A percentile compares a stretch with the other conserved stretches of the same genome.
Evolutionary conservation across 345 rosid genomes (phyloP).

Genomic region (Geranium brycei): DNA sequence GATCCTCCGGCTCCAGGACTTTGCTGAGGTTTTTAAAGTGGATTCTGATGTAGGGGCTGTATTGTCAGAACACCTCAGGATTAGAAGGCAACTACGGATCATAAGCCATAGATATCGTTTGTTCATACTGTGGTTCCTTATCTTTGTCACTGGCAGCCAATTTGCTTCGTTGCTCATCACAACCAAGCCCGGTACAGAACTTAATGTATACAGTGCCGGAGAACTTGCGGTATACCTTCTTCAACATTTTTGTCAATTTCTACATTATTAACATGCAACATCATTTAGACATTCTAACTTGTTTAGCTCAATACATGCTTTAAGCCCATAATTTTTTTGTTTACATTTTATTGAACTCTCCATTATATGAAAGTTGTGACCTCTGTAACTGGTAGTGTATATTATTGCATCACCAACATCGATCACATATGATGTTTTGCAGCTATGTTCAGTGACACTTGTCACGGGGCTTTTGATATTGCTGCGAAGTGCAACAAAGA

Average conservation of each 20-base stretch:
- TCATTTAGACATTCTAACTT: neutral
- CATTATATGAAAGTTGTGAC: too few relatives aligned
- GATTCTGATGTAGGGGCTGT: slow-evolving; percentile 69
- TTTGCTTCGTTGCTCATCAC: slow-evolving; percentile 73
- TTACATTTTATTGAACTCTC: too few relatives aligned
- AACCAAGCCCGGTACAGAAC: slow-evolving; percentile 37
- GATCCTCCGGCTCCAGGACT: slow-evolving; percentile 82
- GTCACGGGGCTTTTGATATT: slow-evolving; percentile 51
- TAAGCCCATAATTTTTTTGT: neutral
- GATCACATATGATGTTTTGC: slow-evolving; percentile 8
- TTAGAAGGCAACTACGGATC: slow-evolving; percentile 71
- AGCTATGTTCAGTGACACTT: slow-evolving; percentile 74
- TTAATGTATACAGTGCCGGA: slow-evolving; percentile 58
- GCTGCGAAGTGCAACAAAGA: slow-evolving; percentile 73
- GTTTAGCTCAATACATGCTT: neutral
- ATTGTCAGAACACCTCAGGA: slow-evolving; percentile 73
- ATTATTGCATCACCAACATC: neutral
- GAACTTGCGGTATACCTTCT: slow-evolving; percentile 62
- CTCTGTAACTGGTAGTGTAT: too few relatives aligned
- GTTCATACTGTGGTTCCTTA: slow-evolving; percentile 48
- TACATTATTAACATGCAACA: neutral
- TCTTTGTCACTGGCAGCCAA: slow-evolving; percentile 75
- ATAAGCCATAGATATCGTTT: slow-evolving; percentile 72
- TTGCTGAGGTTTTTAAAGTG: slow-evolving; percentile 50
- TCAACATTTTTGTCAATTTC: neutral